Conservation (phyloP, 164 flowering plant species). For the Annona squamosa region DNA sequence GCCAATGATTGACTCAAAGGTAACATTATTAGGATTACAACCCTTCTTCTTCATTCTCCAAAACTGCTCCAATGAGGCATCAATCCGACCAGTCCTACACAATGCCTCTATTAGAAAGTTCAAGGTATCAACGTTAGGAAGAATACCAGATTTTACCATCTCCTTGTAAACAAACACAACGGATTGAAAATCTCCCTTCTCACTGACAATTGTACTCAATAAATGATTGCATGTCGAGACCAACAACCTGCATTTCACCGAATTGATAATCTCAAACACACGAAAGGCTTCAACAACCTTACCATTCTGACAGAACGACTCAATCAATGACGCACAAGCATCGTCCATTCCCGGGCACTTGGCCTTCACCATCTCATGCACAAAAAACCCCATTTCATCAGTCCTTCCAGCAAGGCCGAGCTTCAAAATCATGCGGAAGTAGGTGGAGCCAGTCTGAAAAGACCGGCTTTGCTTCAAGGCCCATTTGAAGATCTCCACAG, state of each 20-base stretch:
- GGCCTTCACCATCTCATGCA: slow-evolving; percentile 44
- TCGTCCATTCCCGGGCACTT: slow-evolving; percentile 26
- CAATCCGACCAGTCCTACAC: slow-evolving; percentile 29
- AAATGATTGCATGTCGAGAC: slow-evolving; percentile 33
- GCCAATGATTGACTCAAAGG: slow-evolving; percentile 45
- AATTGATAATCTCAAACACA: slow-evolving; percentile 38
- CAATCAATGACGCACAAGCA: slow-evolving; percentile 29
- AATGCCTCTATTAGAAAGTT: slow-evolving; percentile 54
- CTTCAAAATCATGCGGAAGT: slow-evolving; percentile 41
- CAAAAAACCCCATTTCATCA: slow-evolving; percentile 43
- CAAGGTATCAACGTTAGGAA: slow-evolving; percentile 50
- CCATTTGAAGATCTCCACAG: slow-evolving; percentile 56
- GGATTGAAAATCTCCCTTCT: slow-evolving; percentile 35
- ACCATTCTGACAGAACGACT: slow-evolving; percentile 28
- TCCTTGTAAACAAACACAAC: slow-evolving; percentile 64
- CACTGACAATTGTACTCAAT: slow-evolving; percentile 40
- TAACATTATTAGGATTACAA: slow-evolving; percentile 47
- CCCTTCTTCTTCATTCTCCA: slow-evolving; percentile 58
- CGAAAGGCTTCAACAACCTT: slow-evolving; percentile 41
- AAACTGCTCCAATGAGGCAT: slow-evolving; percentile 53
- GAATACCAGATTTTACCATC: slow-evolving; percentile 57
- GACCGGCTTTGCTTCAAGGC: slow-evolving; percentile 44
- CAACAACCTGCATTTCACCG: slow-evolving; percentile 36
- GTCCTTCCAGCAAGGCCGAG: slow-evolving; percentile 48
- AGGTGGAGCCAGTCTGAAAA: slow-evolving; percentile 37